Evolutionary conservation across 495 filamentous ascomycete genomes (phyloP), one percentile per base, ranked within the genome.

Genomic region (Friedmanniomyces endolithicus): DNA sequence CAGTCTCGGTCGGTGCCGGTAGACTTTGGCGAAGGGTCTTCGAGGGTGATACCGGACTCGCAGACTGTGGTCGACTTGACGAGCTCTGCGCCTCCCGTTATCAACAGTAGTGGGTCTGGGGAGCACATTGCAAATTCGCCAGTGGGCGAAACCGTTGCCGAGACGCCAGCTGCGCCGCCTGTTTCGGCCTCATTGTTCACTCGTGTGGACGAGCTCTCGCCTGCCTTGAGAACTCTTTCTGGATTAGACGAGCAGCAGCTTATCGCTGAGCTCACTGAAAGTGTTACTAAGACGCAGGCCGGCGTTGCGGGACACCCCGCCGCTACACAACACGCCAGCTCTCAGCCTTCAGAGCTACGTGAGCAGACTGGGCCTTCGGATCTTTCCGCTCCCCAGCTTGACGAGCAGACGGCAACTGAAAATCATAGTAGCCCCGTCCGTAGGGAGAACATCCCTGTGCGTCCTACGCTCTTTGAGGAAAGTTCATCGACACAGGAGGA

Each of bases 11-110:
- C 56, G n/a, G 50, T 39, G 17, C 50, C 51, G 8, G 27, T 39
- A n/a, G 24, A 48, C n/a, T 34, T 47, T 27, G 56, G 44, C 6
- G 41, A 50, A 17, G 22, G 22, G 3, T 40, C 44, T 17, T 31
- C 33, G 12, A 40, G 29, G n/a, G 34, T 41, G 1, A 44, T 49
- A 7, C 56, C 50, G 11, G 50, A 59, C 35, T 53, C 50, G 20
- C 55, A 58, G 43, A 48, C 39, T 17, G 25, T 47, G 11, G 22
- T 17, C 9, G 48, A 19, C 7, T 40, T 41, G 11, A 25, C 37
- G 9, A 51, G 49, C 35, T 52, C 49, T 9, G 49, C 49, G n/a
- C 33, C 35, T 23, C 22, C 49, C 1, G 49, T 33, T 2, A 9
- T 25, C 11, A 50, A 9, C 23, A 25, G 44, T 19, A 47, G 44